Conservation (phyloP, 805 yeast genomes). For the Candida coleopterorum region DNA sequence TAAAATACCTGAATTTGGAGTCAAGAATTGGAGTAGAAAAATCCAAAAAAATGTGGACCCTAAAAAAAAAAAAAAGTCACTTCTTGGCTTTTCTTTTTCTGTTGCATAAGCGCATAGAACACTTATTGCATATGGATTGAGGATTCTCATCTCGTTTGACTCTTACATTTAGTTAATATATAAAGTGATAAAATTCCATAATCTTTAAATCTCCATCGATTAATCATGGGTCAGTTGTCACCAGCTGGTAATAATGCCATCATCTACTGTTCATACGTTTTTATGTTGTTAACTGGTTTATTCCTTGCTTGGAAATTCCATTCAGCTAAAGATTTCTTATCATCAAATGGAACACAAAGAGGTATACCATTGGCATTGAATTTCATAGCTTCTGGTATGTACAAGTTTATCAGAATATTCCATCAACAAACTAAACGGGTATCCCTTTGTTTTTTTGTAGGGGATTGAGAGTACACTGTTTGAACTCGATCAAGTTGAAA, state of each 20-base stretch:
- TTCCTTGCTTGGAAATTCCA: conserved; percentile 53
- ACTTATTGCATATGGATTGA: conserved; percentile 2
- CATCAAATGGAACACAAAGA: conserved; percentile 75
- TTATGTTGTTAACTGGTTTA: conserved; percentile 36
- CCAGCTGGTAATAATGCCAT: conserved; percentile 41
- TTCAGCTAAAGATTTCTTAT: conserved; percentile 54
- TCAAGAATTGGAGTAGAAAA: conserved; percentile 13
- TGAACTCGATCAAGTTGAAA: conserved; percentile 40
- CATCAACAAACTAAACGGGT: conserved; percentile 7
- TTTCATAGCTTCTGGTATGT: conserved; percentile 87
- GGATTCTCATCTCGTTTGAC: not conserved
- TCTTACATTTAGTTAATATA: too few species aligned
- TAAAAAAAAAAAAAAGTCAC: too few species aligned
- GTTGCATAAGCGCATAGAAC: conserved; percentile 6
- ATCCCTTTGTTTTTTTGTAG: too few species aligned
- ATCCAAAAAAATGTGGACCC: too few species aligned
- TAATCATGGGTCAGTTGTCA: conserved; percentile 23
- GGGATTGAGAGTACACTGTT: conserved; percentile 39
- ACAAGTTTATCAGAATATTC: too few species aligned
- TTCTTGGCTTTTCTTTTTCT: conserved; percentile 1
- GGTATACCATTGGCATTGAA: conserved; percentile 82
- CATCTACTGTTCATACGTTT: conserved; percentile 36
- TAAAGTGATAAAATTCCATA: too few species aligned
- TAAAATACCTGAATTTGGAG: conserved; percentile 26
- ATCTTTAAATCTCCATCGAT: not conserved